phyloP scores from a whole-genome alignment of 1,284 basidiomycete genomes.

The Phylloboletellus chloephorus region DNA sequence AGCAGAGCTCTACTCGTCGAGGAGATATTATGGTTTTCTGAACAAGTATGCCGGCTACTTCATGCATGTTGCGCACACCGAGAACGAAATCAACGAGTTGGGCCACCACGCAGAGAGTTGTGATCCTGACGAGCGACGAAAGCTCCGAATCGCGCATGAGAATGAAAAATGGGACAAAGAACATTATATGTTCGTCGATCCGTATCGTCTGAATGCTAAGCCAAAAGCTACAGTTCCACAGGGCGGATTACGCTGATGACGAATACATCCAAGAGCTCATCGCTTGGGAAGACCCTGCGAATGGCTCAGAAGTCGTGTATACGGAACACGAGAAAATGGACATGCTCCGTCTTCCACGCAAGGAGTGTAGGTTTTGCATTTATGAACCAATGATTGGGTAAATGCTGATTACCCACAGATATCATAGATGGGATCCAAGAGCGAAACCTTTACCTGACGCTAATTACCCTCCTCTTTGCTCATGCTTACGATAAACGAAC shows the following conservation, averaged over 20 bases:
- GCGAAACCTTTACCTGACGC: slow-evolving; percentile 57
- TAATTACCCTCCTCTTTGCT: slow-evolving; percentile 66
- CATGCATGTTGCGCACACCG: slow-evolving; percentile 58
- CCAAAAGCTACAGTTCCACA: slow-evolving; percentile 27
- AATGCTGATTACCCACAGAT: slow-evolving; percentile 39
- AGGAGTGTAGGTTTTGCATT: slow-evolving; percentile 56
- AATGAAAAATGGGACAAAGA: slow-evolving; percentile 75
- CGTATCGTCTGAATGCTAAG: slow-evolving; percentile 1
- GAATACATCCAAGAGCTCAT: slow-evolving; percentile 67
- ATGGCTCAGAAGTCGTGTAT: slow-evolving; percentile 42
- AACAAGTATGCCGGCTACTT: slow-evolving; percentile 70
- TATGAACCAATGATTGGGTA: neutral
- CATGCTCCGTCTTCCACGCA: slow-evolving; percentile 66
- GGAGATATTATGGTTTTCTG: slow-evolving; percentile 67
- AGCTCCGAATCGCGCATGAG: slow-evolving; percentile 51
- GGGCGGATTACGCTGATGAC: slow-evolving; percentile 74
- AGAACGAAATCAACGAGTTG: slow-evolving; percentile 76
- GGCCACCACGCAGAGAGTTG: slow-evolving; percentile 58
- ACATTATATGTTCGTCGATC: slow-evolving; percentile 62
- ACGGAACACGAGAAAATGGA: slow-evolving; percentile 63
- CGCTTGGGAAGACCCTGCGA: slow-evolving; percentile 53
- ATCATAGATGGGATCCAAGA: slow-evolving; percentile 50
- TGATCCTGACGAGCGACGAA: slow-evolving; percentile 41
- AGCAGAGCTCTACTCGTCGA: slow-evolving; percentile 35
- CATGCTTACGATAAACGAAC: slow-evolving; percentile 73